Evolutionary conservation across 1,139 yeast genomes (phyloP).

Genomic region (Yamadazyma membranifaciens): DNA sequence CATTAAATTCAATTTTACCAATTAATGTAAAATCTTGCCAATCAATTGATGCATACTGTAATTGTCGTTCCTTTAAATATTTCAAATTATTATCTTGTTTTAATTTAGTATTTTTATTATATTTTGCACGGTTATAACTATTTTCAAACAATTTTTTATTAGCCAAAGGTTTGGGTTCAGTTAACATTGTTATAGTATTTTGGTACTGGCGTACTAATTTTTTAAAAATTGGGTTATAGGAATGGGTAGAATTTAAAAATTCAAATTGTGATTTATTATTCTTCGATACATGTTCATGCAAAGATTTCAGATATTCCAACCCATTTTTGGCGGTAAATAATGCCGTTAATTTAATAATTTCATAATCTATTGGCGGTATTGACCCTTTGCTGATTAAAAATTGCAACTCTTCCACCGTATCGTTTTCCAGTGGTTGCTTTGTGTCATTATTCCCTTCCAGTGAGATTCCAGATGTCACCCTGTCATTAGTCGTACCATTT

Average conservation of each 20-base stretch:
- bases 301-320: slow-evolving; percentile 35
- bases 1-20: slow-evolving; percentile 66
- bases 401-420: slow-evolving; percentile 26
- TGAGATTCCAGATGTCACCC: neutral
- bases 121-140: slow-evolving; percentile 60
- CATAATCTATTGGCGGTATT: slow-evolving; percentile 63
- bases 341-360: slow-evolving; percentile 72
- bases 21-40: slow-evolving; percentile 84
- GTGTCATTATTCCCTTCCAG: neutral
- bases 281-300: slow-evolving; percentile 34
- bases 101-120: slow-evolving; percentile 35
- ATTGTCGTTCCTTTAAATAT: slow-evolving; percentile 35
- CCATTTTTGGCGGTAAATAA: slow-evolving; percentile 62
- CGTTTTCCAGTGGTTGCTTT: slow-evolving; percentile 9
- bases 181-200: slow-evolving; percentile 26
- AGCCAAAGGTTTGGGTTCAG: slow-evolving; percentile 11
- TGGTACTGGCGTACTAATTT: slow-evolving; percentile 58
- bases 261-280: slow-evolving; percentile 59
- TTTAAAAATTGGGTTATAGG: slow-evolving; percentile 55
- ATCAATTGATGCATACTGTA: slow-evolving; percentile 73
- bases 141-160: slow-evolving; percentile 38
- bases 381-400: slow-evolving; percentile 53
- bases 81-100: slow-evolving; percentile 23
- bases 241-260: slow-evolving; percentile 61
- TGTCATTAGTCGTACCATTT: neutral